Evolutionary conservation across 805 yeast species (phyloP), one percentile per base, ranked within the genome.

Genomic region (Candida gorgasii): DNA sequence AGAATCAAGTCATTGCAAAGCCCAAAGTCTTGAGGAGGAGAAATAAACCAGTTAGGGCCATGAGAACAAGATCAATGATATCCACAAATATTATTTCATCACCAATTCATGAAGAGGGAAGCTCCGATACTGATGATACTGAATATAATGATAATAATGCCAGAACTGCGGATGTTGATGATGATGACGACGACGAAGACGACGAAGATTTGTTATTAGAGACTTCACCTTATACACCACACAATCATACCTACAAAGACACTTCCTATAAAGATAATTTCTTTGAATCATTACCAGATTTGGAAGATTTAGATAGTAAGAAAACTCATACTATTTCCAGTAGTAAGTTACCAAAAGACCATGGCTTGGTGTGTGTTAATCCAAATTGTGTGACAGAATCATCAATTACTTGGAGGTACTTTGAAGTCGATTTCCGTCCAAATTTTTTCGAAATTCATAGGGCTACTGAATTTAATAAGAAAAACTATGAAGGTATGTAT

Each of bases 401-500:
- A 15, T 67, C 73, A 11, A 67, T 69, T 9, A 63, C 69, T 11
- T 71, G 76, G 76, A 54, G 75, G 37, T 69, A 66, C 46, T 69
- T 71, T 46, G 75, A 70, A 50, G 62, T 70, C 13, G 67, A 61
- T 23, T 65, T 62, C 46, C 65, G 61, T 39, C 62, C 72, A 8
- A 61, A 59, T 41, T 67, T 63, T 47, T 65, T 64, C 45, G 64
- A 61, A 23, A 60, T 69, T 17, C 68, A 61, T 42, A 54, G 65
- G 39, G 67, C 73, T 7, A 59, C 57, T 24, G 61, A 61, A 38
- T 68, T 70, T 46, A 65, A 69, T 52, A 67, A 65, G 49, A 60
- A 59, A 43, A 54, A 66, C 45, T 70, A 67, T 46, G 73, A 70
- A 37, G 76, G 75, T 5, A 70, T 70, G 76, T 67, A 65, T 51